Percentiles rank a stretch among this genome's conserved stretches.
phyloP scores from a whole-genome alignment of 2,329 filamentous ascomycete genomes.

The Colletotrichum musae region DNA sequence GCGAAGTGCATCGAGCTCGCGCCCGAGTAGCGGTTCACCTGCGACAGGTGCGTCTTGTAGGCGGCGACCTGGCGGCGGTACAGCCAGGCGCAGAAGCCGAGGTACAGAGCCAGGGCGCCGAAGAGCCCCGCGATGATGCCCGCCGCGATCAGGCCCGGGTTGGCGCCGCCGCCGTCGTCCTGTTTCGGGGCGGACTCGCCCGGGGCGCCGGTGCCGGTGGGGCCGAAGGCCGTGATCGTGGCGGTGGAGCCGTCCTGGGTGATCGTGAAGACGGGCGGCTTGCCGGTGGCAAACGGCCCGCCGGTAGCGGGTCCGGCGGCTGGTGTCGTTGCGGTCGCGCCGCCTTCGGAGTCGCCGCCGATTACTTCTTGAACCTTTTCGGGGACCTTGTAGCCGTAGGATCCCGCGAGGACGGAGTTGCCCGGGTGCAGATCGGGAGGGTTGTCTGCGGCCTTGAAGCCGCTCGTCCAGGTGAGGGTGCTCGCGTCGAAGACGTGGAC shows the following conservation, averaged over 20 bases:
- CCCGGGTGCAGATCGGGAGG: slow-evolving; percentile 63
- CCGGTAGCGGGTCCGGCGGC: slow-evolving; percentile 72
- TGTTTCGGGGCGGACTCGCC: neutral
- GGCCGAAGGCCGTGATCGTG: slow-evolving; percentile 54
- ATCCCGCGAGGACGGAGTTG: slow-evolving; percentile 67
- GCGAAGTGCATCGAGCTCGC: slow-evolving; percentile 58
- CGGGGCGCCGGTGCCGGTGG: slow-evolving; percentile 59
- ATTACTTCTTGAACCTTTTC: slow-evolving; percentile 73
- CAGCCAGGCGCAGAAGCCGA: slow-evolving; percentile 80
- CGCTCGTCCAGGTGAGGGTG: slow-evolving; percentile 72
- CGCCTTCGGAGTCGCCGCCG: slow-evolving; percentile 72
- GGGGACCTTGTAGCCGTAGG: slow-evolving; percentile 78
- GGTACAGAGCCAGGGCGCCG: slow-evolving; percentile 72
- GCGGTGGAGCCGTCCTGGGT: slow-evolving; percentile 65
- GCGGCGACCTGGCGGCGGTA: slow-evolving; percentile 79
- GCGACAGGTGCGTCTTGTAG: slow-evolving; percentile 79
- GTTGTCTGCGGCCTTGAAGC: slow-evolving; percentile 71
- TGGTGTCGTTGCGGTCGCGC: slow-evolving; percentile 77
- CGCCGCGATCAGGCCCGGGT: slow-evolving; percentile 61
- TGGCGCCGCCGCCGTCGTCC: slow-evolving; percentile 40
- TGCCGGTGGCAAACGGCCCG: slow-evolving; percentile 80
- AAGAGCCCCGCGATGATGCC: slow-evolving; percentile 76
- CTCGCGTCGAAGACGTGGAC: slow-evolving; percentile 82
- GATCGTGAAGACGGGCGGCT: slow-evolving; percentile 78
- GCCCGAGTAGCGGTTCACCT: slow-evolving; percentile 70